Evolutionary conservation across 345 rosid species (phyloP).

Genomic region (Cardamine chenopodiifolia): DNA sequence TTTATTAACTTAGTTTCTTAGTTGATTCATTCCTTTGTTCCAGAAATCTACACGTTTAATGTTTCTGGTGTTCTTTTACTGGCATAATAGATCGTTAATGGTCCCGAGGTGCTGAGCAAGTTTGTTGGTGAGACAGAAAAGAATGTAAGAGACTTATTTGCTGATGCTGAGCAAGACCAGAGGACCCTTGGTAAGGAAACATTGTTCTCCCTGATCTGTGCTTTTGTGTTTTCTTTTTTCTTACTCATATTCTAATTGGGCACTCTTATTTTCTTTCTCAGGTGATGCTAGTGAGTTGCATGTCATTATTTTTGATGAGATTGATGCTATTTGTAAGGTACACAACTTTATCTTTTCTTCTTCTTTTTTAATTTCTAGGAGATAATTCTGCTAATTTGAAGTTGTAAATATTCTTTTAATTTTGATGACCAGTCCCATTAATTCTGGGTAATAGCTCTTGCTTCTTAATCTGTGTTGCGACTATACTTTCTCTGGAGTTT

Average conservation of each 20-base stretch:
- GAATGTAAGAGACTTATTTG: constrained; percentile 90
- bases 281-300: constrained; percentile 97
- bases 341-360: constrained; percentile 3
- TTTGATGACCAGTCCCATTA: constrained; percentile 9
- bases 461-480: background rate
- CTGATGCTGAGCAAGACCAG: constrained; percentile 98
- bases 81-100: constrained; percentile 78
- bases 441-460: background rate
- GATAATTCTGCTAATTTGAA: constrained; percentile 6
- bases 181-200: constrained; percentile 64
- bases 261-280: constrained; percentile 46
- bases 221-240: constrained; percentile 21
- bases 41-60: constrained; percentile 15
- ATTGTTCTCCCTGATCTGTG: constrained; percentile 21
- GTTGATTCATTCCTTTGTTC: constrained; percentile 22
- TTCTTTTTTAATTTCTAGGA: background rate
- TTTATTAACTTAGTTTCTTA: constrained; percentile 4
- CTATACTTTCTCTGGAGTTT: background rate
- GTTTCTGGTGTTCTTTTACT: constrained; percentile 30
- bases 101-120: constrained; percentile 98
- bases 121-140: constrained; percentile 99
- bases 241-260: constrained; percentile 19
- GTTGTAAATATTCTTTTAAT: constrained; percentile 10
- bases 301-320: constrained; percentile 97
- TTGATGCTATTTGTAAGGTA: constrained; percentile 99